Percentiles rank a stretch among this genome's conserved stretches.
Conservation (phyloP, 345 rosid species). For the Gossypium thurberi region DNA sequence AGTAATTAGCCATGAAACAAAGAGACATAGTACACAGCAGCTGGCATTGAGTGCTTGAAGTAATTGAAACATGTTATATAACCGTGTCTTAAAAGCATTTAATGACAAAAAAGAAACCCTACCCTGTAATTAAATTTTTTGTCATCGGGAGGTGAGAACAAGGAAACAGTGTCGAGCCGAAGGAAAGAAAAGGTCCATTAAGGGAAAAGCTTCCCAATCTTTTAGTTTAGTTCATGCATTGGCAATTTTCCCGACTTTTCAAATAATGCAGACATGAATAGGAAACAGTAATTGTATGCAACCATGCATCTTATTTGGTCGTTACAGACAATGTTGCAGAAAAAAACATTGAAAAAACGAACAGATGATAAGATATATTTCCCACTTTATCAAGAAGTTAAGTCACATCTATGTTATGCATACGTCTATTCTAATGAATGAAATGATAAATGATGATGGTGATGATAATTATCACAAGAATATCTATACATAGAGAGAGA, state of each 20-base stretch:
- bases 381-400: neutral
- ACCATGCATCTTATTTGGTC: too few species aligned
- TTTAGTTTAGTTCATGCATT: neutral
- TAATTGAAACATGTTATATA: neutral
- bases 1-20: constrained; percentile 2
- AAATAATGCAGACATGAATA: neutral
- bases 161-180: neutral
- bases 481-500: too few species aligned
- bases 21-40: neutral
- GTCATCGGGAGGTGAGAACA: constrained; percentile 21
- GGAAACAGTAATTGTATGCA: too few species aligned
- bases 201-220: constrained; percentile 20
- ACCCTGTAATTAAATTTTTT: neutral
- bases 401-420: neutral
- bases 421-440: neutral
- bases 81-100: neutral
- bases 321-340: neutral
- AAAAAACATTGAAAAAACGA: neutral
- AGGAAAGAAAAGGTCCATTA: neutral
- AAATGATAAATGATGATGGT: too few species aligned
- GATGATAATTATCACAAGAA: constrained; percentile 4
- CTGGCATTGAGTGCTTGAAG: neutral
- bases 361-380: constrained; percentile 9
- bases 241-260: neutral
- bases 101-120: neutral